Evolutionary conservation across 495 filamentous ascomycete genomes (phyloP), one percentile per base, ranked within the genome.

Genomic region (Astrothelium subdiscretum): DNA sequence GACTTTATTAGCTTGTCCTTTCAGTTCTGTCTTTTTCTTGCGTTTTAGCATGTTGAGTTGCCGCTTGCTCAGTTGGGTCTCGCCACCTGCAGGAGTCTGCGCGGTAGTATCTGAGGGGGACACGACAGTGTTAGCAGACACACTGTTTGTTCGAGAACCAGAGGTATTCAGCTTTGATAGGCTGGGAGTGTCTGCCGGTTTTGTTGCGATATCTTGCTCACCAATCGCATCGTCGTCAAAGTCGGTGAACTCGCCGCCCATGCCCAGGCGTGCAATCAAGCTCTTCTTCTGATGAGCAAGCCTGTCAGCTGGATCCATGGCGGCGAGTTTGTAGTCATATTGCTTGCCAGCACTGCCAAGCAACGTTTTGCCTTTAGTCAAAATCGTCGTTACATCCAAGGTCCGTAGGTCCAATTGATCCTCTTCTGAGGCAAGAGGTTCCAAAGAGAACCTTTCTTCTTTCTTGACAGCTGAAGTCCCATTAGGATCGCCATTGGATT

Each of bases 41-140:
- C 94, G 84, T 72, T 98, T 98, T 11, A 98, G 78, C 60, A 90
- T 88, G 68, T 97, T 98, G 31, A 96, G 79, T 70, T 97, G 94
- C 15, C 94, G 85, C 62, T 91, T 88, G 76, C 92, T 97, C 18
- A 97, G 76, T 2, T 83, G 85, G 0, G 81, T 72, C 59, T 94
- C 89, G 59, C 91, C 91, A 67, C 91, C 90, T 60, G 68, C 75
- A 66, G 77, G 79, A 51, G 79, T 80, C 61, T 75, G 71, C 12
- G 75, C 69, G 10, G 60, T 64, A 20, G 71, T 66, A 58, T 84
- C 81, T 32, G 65, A 70, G 3, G 84, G 81, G 2, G 84, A 85
- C 35, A 61, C 72, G 26, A 78, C 52, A 44, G 57, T 27, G 13
- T 65, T 60, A 35, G 40, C 38, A 22, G 27, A 26, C 22, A 24